Percentiles rank a stretch among this genome's conserved stretches.
Evolutionary conservation across 345 rosid species (phyloP).

Genomic region (Brassica napus): Da-Ae NC_063444.1:1237501-1238000

Average conservation of each 20-base stretch:
- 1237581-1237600: constrained; percentile 32
- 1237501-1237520: constrained; percentile 32
- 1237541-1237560: constrained; percentile 41
- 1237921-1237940: constrained; percentile 11
- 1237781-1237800: neutral
- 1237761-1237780: neutral
- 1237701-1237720: neutral
- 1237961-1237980: neutral
- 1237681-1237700: constrained; percentile 28
- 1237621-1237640: constrained; percentile 4
- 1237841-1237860: neutral
- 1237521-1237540: constrained; percentile 39
- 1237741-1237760: neutral
- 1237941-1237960: constrained; percentile 5
- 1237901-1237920: constrained; percentile 18
- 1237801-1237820: neutral
- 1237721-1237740: neutral
- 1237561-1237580: constrained; percentile 43
- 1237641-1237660: constrained; percentile 28
- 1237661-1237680: constrained; percentile 28
- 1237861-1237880: neutral
- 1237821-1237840: neutral
- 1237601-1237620: constrained; percentile 48
- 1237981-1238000: neutral
- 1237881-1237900: constrained; percentile 16